These are phyloP conservation scores for Gossypium lobatum DNA, from an alignment of 441 rosid genomes.

Conservation along the genomic window DNA sequence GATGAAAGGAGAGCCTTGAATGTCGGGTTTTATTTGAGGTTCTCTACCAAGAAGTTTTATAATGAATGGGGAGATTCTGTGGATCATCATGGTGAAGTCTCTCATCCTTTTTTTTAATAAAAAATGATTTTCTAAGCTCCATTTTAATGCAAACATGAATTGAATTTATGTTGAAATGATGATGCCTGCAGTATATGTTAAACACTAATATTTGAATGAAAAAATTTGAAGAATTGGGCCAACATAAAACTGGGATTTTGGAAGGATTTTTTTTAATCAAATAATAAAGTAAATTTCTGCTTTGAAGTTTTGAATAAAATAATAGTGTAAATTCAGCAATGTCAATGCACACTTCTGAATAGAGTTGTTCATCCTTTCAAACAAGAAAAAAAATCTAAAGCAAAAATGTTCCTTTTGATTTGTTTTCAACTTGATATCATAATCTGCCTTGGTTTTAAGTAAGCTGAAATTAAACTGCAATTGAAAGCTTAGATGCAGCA, in stretches of 20 bases:
- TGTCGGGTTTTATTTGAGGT: slow-evolving; percentile 67
- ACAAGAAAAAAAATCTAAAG: neutral
- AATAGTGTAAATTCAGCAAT: neutral
- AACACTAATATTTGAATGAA: no score
- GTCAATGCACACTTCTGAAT: neutral
- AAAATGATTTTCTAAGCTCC: no score
- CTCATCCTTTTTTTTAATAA: neutral
- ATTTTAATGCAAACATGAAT: neutral
- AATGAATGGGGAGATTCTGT: slow-evolving; percentile 14
- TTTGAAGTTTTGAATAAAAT: neutral
- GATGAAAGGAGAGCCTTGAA: slow-evolving; percentile 69
- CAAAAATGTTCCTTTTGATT: neutral
- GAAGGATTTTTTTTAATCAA: no score
- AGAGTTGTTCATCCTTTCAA: neutral
- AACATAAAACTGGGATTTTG: no score
- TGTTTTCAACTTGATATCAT: neutral
- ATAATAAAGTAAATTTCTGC: no score
- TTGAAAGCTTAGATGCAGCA: slow-evolving; percentile 33
- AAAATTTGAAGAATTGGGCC: no score
- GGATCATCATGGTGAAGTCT: slow-evolving; percentile 25
- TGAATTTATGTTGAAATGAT: neutral
- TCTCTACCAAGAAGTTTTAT: slow-evolving; percentile 50
- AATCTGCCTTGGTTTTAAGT: neutral
- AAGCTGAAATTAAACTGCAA: no score
- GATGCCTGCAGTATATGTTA: no score